Percentiles rank a stretch among this genome's conserved stretches.
phyloP scores from a whole-genome alignment of 2,329 filamentous ascomycete genomes.

The Scleromitrula shiraiana region DNA sequence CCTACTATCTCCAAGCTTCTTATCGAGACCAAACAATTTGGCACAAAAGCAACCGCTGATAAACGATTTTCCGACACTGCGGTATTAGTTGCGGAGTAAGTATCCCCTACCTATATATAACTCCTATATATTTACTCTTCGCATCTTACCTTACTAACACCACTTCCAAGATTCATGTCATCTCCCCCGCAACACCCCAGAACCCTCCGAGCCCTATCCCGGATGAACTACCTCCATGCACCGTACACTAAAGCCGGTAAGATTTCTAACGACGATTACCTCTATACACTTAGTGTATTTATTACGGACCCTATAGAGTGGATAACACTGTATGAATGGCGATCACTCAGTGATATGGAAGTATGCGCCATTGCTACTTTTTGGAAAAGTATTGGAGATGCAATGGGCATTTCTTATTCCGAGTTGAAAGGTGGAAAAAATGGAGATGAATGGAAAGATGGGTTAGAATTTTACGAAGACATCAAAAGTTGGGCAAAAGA shows the following conservation, averaged over 20 bases:
- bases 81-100: constrained; percentile 18
- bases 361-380: constrained; percentile 57
- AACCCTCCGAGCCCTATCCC: constrained; percentile 44
- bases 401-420: constrained; percentile 54
- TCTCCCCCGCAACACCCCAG: constrained; percentile 29
- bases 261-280: constrained; percentile 54
- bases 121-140: neutral
- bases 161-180: constrained; percentile 11
- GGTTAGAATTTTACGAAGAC: constrained; percentile 44
- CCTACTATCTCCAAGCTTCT: constrained; percentile 44
- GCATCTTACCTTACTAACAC: neutral
- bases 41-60: constrained; percentile 36
- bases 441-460: constrained; percentile 39
- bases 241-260: constrained; percentile 48
- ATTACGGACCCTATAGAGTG: constrained; percentile 58
- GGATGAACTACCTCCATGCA: constrained; percentile 57
- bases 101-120: neutral
- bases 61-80: constrained; percentile 32
- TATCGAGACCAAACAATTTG: constrained; percentile 41
- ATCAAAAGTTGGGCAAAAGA: constrained; percentile 39
- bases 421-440: neutral
- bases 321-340: constrained; percentile 62
- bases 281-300: constrained; percentile 60
- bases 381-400: constrained; percentile 65
- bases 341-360: constrained; percentile 58